Evolutionary conservation across 2,329 filamentous ascomycete genomes (phyloP).

Genomic region (Penicillium corylophilum): DNA sequence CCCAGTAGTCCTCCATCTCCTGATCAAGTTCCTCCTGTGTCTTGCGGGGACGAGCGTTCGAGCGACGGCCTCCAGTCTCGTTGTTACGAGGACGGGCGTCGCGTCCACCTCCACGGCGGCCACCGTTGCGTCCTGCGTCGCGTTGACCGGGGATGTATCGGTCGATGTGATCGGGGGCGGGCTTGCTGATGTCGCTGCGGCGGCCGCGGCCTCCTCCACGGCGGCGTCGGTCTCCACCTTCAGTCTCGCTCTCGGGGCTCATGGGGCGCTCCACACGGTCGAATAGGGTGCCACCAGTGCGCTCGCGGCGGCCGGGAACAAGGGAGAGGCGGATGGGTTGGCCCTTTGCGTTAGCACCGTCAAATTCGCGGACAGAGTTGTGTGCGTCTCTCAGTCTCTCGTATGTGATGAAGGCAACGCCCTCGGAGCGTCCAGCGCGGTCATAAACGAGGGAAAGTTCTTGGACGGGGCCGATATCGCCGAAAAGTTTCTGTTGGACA

Average conservation of each 20-base stretch:
- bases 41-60: conserved; percentile 40
- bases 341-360: conserved; percentile 86
- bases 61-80: conserved; percentile 36
- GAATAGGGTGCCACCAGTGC: conserved; percentile 62
- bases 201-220: conserved; percentile 46
- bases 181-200: conserved; percentile 56
- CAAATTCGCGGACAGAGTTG: conserved; percentile 74
- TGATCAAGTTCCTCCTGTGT: conserved; percentile 89
- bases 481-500: conserved; percentile 68
- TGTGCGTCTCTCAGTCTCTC: conserved; percentile 67
- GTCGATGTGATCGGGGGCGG: conserved; percentile 68
- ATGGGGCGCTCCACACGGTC: conserved; percentile 56
- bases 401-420: conserved; percentile 81
- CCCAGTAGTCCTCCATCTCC: conserved; percentile 97
- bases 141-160: conserved; percentile 69
- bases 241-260: conserved; percentile 39
- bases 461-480: conserved; percentile 69
- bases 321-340: conserved; percentile 77
- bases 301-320: conserved; percentile 51
- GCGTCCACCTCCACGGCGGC: conserved; percentile 48
- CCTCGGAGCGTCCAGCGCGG: conserved; percentile 82
- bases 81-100: conserved; percentile 31
- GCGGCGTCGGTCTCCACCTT: conserved; percentile 31
- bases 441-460: conserved; percentile 77
- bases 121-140: conserved; percentile 49